Conservation (phyloP, 2,329 filamentous ascomycete species). For the Leptographium wingfieldii region DNA sequence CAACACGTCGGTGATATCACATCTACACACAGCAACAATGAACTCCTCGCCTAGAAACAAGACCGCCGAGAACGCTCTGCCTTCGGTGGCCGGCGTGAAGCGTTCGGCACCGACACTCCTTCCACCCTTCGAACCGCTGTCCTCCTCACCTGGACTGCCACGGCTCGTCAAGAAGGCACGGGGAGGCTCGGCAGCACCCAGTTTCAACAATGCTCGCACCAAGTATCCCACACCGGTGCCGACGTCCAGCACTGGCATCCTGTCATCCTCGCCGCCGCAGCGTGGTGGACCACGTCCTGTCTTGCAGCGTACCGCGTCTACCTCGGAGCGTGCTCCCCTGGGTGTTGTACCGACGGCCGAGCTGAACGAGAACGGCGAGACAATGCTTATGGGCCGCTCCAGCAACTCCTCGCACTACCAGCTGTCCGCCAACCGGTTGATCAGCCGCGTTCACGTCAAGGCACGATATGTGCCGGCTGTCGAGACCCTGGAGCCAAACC, state of each 20-base stretch:
- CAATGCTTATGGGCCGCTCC: slow-evolving; percentile 78
- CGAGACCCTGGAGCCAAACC: slow-evolving; percentile 56
- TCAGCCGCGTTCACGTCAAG: slow-evolving; percentile 87
- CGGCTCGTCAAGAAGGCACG: slow-evolving; percentile 45
- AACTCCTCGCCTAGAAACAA: slow-evolving; percentile 25
- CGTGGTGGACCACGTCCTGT: slow-evolving; percentile 26
- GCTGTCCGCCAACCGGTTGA: slow-evolving; percentile 78
- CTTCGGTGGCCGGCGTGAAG: slow-evolving; percentile 36
- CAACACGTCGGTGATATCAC: background rate
- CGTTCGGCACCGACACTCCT: slow-evolving; percentile 55
- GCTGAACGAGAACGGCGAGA: slow-evolving; percentile 69
- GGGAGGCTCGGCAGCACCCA: background rate
- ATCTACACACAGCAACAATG: slow-evolving; percentile 18
- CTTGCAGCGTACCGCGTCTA: slow-evolving; percentile 48
- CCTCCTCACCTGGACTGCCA: slow-evolving; percentile 63
- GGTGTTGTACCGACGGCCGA: slow-evolving; percentile 71
- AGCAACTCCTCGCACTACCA: slow-evolving; percentile 95
- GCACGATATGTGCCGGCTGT: slow-evolving; percentile 66
- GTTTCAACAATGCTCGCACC: slow-evolving; percentile 31
- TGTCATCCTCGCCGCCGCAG: slow-evolving; percentile 69
- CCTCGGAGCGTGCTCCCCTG: slow-evolving; percentile 72
- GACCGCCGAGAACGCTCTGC: slow-evolving; percentile 24
- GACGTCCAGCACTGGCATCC: slow-evolving; percentile 83
- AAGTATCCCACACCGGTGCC: slow-evolving; percentile 91
- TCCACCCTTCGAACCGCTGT: slow-evolving; percentile 66